These are phyloP conservation scores for Pseudocercospora vitis DNA, from an alignment of 2,329 filamentous ascomycete species.

Conservation along the genomic window DNA sequence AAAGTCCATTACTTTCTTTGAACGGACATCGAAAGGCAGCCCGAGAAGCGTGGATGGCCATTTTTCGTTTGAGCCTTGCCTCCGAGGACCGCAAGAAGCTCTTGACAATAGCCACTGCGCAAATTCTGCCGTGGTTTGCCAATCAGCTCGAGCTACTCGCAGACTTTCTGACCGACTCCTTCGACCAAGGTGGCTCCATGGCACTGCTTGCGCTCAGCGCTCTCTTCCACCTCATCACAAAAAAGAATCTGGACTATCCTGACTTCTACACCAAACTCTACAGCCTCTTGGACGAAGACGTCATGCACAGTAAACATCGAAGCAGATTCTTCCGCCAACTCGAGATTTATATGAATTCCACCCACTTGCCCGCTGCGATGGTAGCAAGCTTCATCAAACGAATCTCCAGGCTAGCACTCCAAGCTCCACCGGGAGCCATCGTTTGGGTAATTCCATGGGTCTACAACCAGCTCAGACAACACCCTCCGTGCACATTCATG, in stretches of 20 bases:
- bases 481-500: slow-evolving; percentile 94
- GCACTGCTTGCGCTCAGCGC: slow-evolving; percentile 87
- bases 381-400: slow-evolving; percentile 96
- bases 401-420: slow-evolving; percentile 79
- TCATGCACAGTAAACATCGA: slow-evolving; percentile 91
- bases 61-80: slow-evolving; percentile 67
- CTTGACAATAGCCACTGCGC: slow-evolving; percentile 70
- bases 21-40: slow-evolving; percentile 74
- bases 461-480: slow-evolving; percentile 89
- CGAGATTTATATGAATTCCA: slow-evolving; percentile 85
- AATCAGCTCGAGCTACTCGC: slow-evolving; percentile 82
- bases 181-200: slow-evolving; percentile 79
- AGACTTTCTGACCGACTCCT: slow-evolving; percentile 95
- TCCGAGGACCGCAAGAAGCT: slow-evolving; percentile 77
- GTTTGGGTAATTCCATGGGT: slow-evolving; percentile 89
- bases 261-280: slow-evolving; percentile 90
- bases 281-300: slow-evolving; percentile 78
- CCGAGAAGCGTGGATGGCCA: slow-evolving; percentile 81
- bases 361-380: slow-evolving; percentile 84
- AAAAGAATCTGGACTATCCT: slow-evolving; percentile 87
- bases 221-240: slow-evolving; percentile 89
- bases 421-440: slow-evolving; percentile 84
- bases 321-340: slow-evolving; percentile 90
- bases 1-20: slow-evolving; percentile 64
- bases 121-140: slow-evolving; percentile 82